These are phyloP conservation scores for Tripterygium wilfordii DNA, from an alignment of 177 flowering plant genomes.

Conservation along the genomic window DNA sequence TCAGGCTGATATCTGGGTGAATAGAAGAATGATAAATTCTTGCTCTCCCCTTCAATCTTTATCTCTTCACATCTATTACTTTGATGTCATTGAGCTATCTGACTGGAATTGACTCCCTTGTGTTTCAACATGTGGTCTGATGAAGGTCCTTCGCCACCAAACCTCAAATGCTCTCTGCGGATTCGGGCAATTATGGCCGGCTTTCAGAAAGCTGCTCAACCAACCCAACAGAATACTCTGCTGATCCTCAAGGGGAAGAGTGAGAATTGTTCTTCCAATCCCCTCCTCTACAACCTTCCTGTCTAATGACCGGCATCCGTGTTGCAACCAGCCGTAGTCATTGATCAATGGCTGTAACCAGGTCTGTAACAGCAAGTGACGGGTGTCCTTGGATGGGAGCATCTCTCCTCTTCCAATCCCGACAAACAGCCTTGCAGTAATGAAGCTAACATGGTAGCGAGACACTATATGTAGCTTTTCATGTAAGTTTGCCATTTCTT, in stretches of 20 bases:
- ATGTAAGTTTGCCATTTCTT: slow-evolving; percentile 69
- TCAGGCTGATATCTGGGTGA: no score
- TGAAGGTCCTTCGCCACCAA: slow-evolving; percentile 94
- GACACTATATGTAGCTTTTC: slow-evolving; percentile 47
- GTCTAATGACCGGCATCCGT: slow-evolving; percentile 77
- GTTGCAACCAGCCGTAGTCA: slow-evolving; percentile 86
- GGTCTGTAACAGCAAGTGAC: slow-evolving; percentile 53
- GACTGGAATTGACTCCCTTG: slow-evolving; percentile 26
- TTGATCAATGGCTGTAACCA: slow-evolving; percentile 88
- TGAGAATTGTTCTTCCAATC: slow-evolving; percentile 83
- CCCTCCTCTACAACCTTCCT: slow-evolving; percentile 92
- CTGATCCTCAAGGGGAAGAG: slow-evolving; percentile 89
- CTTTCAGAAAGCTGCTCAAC: slow-evolving; percentile 73
- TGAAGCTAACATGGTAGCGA: slow-evolving; percentile 73
- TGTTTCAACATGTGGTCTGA: slow-evolving; percentile 58
- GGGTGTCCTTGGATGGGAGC: slow-evolving; percentile 74
- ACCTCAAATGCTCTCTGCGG: slow-evolving; percentile 92
- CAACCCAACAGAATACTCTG: slow-evolving; percentile 75
- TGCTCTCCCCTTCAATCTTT: no score
- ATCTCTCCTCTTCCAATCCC: slow-evolving; percentile 91
- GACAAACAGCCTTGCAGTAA: slow-evolving; percentile 79
- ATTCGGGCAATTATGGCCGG: slow-evolving; percentile 91
- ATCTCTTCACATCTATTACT: slow-evolving; percentile 4
- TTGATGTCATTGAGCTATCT: slow-evolving; percentile 24
- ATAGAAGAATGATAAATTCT: no score